Evolutionary conservation across 306 rosid species (phyloP), one percentile per base, ranked within the genome.

Genomic region (Sechiopsis laciniata): DNA sequence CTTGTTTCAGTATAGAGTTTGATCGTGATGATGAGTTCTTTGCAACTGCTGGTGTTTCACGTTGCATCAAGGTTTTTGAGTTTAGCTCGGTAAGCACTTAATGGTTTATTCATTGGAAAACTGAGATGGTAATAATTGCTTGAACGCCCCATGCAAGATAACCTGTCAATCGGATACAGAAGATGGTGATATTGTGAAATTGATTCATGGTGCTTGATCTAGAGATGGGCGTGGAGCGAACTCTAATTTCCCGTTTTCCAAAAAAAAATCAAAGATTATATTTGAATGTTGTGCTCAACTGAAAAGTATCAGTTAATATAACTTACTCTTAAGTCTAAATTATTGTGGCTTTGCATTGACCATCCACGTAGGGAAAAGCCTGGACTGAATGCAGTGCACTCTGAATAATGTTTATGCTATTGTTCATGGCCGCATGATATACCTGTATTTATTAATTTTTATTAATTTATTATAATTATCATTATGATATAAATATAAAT

Each of bases 31-130:
- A 92, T 68, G 92, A 90, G 77, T 81, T 90, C 55, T 90, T 92
- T 84, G 96, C 97, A 53, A 90, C 91, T 59, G 96, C 97, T 82
- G 97, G 97, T 80, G 96, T 92, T 79, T 90, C 97, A 2, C 83
- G 96, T 72, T 82, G 97, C 76, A 92, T 92, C 78, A 92, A 90
- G 78, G 88, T 92, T 82, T 92, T 90, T 77, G 97, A 92, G 79
- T 92, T 90, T 81, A 85, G 96, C 69, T 55, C 85, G 82, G 97
- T 90, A 88, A 76, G 91, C 59, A 16, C 40, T 32, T 26, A 52
- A 26, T 29, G 15, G 26, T 40, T 40, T 40, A 10, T 64, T 37
- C 70, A 37, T 16, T 64, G 70, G 8, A 40, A 17, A 40, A 40
- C 26, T 37, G 1, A 35, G 20, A 10, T 5, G 53, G 10, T 64